Conservation (phyloP, 1,139 yeast species). For the Yamadazyma epiphylla region DNA sequence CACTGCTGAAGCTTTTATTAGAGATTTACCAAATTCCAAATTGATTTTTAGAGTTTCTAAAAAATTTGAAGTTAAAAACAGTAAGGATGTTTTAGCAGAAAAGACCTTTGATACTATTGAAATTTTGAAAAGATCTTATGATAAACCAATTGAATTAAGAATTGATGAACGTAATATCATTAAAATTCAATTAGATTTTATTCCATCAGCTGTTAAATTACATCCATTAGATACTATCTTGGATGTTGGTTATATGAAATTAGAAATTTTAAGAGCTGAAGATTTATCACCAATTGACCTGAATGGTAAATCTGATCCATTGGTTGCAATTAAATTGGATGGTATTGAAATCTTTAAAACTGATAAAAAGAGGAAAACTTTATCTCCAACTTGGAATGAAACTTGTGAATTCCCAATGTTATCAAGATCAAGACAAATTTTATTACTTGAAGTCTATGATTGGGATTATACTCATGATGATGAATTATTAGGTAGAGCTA, state of each 20-base stretch:
- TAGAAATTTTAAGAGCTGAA: conserved; percentile 55
- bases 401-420: conserved; percentile 51
- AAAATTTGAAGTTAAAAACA: conserved; percentile 42
- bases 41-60: conserved; percentile 54
- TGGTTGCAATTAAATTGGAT: conserved; percentile 47
- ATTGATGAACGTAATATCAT: conserved; percentile 43
- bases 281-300: conserved; percentile 56
- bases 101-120: conserved; percentile 48
- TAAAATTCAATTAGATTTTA: conserved; percentile 51
- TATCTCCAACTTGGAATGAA: conserved; percentile 72
- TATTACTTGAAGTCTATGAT: conserved; percentile 54
- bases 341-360: conserved; percentile 55
- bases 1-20: conserved; percentile 56
- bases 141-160: conserved; percentile 42
- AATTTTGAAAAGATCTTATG: conserved; percentile 45
- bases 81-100: conserved; percentile 50
- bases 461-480: conserved; percentile 77
- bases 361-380: conserved; percentile 58
- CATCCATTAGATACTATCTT: conserved; percentile 57
- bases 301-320: conserved; percentile 77
- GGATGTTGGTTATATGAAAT: conserved; percentile 61
- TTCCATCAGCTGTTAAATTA: conserved; percentile 54
- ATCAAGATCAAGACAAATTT: conserved; percentile 55
- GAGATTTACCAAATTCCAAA: conserved; percentile 65
- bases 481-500: conserved; percentile 52